phyloP scores from a whole-genome alignment of 345 rosid species.

The Salix purpurea region DNA sequence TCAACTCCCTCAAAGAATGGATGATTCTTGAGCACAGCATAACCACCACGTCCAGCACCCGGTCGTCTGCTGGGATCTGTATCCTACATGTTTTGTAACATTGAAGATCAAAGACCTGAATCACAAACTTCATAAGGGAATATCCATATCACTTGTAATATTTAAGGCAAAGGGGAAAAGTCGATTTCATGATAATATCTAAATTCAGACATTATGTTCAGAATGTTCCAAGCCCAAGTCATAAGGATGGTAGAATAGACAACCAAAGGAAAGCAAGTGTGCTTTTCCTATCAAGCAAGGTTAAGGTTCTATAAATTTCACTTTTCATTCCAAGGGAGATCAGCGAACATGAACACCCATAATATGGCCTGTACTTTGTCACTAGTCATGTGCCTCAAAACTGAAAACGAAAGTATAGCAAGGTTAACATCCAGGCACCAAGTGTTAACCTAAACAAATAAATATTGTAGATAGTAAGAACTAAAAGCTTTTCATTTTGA shows the following conservation, averaged over 20 bases:
- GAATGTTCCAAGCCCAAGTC: no score
- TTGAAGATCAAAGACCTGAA: slow-evolving; percentile 3
- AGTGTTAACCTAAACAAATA: not conserved
- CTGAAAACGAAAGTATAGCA: not conserved
- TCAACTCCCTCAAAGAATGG: slow-evolving; percentile 84
- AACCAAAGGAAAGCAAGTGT: not conserved
- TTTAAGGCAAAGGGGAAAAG: not conserved
- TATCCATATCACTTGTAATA: not conserved
- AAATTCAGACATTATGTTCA: no score
- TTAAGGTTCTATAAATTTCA: not conserved
- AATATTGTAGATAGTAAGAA: not conserved
- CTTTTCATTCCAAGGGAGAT: not conserved
- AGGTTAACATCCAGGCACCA: not conserved
- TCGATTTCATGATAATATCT: no score
- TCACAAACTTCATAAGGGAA: not conserved
- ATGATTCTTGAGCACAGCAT: slow-evolving; percentile 73
- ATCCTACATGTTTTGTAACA: slow-evolving; percentile 48
- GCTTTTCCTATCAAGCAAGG: not conserved
- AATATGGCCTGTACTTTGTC: not conserved
- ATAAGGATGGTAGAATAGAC: not conserved
- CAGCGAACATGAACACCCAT: not conserved
- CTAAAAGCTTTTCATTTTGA: not conserved
- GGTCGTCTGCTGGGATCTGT: slow-evolving; percentile 86
- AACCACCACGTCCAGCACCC: slow-evolving; percentile 88
- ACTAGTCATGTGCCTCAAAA: not conserved